Percentiles rank a stretch among this genome's conserved stretches.
Evolutionary conservation across 495 filamentous ascomycete species (phyloP).

Genomic region (Bacidia rubella): DNA sequence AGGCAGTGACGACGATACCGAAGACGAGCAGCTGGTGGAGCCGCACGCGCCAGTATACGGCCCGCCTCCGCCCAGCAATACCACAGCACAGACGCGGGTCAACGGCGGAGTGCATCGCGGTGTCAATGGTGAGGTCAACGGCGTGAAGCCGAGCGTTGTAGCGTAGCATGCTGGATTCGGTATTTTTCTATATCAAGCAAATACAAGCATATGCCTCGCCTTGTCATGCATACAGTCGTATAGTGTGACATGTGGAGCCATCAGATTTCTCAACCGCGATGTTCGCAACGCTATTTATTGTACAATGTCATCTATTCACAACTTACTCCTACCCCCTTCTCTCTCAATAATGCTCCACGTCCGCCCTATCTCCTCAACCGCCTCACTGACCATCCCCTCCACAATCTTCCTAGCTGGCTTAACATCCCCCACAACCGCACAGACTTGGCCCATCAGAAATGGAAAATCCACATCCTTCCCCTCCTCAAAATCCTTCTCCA

Average conservation of each 20-base stretch:
- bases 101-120: conserved; percentile 22
- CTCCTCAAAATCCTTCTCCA: conserved; percentile 65
- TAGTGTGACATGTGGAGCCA: too few relatives aligned
- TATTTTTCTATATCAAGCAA: neutral
- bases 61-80: conserved; percentile 33
- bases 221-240: neutral
- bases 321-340: conserved; percentile 19
- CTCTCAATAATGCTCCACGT: conserved; percentile 27
- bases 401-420: conserved; percentile 73
- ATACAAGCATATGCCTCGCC: neutral
- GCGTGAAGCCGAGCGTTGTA: conserved; percentile 25
- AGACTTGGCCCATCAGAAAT: conserved; percentile 89
- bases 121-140: conserved; percentile 29
- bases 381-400: conserved; percentile 72
- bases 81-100: conserved; percentile 31
- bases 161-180: conserved; percentile 15
- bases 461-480: conserved; percentile 54
- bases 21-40: conserved; percentile 37
- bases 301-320: conserved; percentile 12
- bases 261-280: too few relatives aligned
- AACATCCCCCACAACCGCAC: conserved; percentile 56
- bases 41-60: conserved; percentile 33
- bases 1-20: conserved; percentile 52
- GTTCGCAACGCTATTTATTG: conserved; percentile 13
- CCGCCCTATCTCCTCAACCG: conserved; percentile 49